phyloP scores from a whole-genome alignment of 2,329 filamentous ascomycete genomes.

The Phaeosphaeria sp. region DNA sequence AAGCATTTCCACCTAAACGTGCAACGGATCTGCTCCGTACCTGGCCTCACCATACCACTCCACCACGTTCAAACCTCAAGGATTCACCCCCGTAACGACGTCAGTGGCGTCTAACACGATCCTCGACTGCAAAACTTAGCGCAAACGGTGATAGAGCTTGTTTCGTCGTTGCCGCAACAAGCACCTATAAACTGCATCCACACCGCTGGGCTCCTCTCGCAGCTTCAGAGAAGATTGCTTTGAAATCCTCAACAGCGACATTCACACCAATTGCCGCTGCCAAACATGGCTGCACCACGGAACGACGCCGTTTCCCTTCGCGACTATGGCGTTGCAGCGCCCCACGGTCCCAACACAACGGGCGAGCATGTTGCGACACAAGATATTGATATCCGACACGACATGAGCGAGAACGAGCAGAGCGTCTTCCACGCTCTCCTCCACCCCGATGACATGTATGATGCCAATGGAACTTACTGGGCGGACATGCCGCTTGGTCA shows the following conservation, averaged over 20 bases:
- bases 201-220: conserved; percentile 5
- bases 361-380: conserved; percentile 53
- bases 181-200: conserved; percentile 18
- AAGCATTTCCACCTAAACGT: conserved; percentile 22
- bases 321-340: conserved; percentile 57
- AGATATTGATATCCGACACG: conserved; percentile 44
- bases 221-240: background rate
- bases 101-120: conserved; percentile 7
- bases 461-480: conserved; percentile 86
- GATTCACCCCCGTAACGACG: conserved; percentile 5
- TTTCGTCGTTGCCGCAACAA: background rate
- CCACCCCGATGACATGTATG: conserved; percentile 88
- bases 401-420: conserved; percentile 65
- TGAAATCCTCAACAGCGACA: background rate
- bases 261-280: conserved; percentile 3
- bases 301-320: conserved; percentile 41
- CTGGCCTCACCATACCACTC: conserved; percentile 11
- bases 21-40: conserved; percentile 16
- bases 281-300: conserved; percentile 36
- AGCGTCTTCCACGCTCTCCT: conserved; percentile 79
- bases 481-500: conserved; percentile 78
- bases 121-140: conserved; percentile 1
- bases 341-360: conserved; percentile 56
- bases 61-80: background rate
- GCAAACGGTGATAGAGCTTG: background rate